Percentiles rank a stretch among this genome's conserved stretches.
Conservation (phyloP, 441 rosid species). For the Aleurites moluccanus region DNA sequence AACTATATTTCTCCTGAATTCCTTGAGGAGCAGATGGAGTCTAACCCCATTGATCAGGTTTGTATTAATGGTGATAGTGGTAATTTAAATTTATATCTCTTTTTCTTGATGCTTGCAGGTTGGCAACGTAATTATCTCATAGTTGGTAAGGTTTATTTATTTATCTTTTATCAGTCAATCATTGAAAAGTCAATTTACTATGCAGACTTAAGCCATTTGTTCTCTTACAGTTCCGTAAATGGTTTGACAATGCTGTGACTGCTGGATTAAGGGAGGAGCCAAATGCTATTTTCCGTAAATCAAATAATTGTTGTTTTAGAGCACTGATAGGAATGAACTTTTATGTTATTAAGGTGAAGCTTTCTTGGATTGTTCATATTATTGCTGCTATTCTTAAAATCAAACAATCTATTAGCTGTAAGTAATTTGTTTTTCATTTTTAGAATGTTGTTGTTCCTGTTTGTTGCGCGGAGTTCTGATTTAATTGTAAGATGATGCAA, state of each 20-base stretch:
- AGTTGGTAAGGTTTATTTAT: neutral
- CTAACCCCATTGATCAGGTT: constrained; percentile 82
- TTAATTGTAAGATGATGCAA: too few species aligned
- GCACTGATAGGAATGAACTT: constrained; percentile 66
- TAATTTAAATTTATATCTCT: neutral
- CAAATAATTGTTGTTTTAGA: too few species aligned
- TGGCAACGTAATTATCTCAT: neutral
- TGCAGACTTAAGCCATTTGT: constrained; percentile 8
- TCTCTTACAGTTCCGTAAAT: constrained; percentile 64
- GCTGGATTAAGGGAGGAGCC: constrained; percentile 76
- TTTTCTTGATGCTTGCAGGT: neutral
- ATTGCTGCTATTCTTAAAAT: constrained; percentile 91
- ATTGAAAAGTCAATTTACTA: neutral
- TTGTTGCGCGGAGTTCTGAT: too few species aligned
- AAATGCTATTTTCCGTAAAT: too few species aligned
- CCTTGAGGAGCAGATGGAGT: constrained; percentile 68
- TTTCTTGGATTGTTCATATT: constrained; percentile 96
- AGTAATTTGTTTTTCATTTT: constrained; percentile 49
- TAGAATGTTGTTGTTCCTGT: too few species aligned
- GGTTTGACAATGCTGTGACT: constrained; percentile 89
- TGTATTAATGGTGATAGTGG: constrained; percentile 8
- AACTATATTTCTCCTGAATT: constrained; percentile 87
- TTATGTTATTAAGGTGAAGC: constrained; percentile 87
- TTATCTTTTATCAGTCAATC: too few species aligned
- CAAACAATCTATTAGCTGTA: constrained; percentile 83